Conservation (phyloP, 169 alveolate species). For the Eimeria sp. region DNA sequence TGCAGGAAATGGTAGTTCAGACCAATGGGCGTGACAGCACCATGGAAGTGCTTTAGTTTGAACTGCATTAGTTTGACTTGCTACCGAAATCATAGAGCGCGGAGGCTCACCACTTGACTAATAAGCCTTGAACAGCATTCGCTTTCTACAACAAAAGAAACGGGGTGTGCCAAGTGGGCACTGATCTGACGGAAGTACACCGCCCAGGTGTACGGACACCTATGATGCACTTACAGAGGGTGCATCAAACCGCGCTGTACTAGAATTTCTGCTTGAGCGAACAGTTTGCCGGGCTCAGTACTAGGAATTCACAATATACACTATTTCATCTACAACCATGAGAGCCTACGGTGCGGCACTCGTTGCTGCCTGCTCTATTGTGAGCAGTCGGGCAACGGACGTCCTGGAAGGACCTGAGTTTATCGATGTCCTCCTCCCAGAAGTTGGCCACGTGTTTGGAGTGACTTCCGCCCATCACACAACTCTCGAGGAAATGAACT, state of each 20-base stretch:
- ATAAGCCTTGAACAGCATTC: background rate
- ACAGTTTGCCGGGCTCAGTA: slow-evolving; percentile 57
- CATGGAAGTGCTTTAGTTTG: background rate
- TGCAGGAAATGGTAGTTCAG: background rate
- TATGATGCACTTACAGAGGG: background rate
- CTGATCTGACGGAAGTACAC: background rate
- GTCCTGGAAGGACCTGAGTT: slow-evolving; percentile 61
- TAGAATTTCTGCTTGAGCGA: slow-evolving; percentile 72
- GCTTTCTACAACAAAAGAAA: background rate
- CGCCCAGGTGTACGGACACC: slow-evolving; percentile 68
- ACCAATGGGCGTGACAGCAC: background rate
- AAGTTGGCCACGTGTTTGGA: slow-evolving; percentile 73
- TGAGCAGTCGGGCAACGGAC: slow-evolving; percentile 71
- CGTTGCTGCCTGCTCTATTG: slow-evolving; percentile 67
- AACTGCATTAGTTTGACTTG: background rate
- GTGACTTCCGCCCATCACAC: slow-evolving; percentile 70
- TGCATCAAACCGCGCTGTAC: slow-evolving; percentile 50
- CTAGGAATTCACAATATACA: slow-evolving; percentile 14
- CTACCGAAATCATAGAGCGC: background rate
- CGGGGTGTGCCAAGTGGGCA: background rate
- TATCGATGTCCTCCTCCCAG: slow-evolving; percentile 68
- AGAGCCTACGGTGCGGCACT: slow-evolving; percentile 69
- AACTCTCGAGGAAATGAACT: slow-evolving; percentile 73
- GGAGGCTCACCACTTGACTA: background rate
- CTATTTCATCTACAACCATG: slow-evolving; percentile 52